phyloP scores from a whole-genome alignment of 495 filamentous ascomycete genomes.

The Podospora fimiseda region DNA sequence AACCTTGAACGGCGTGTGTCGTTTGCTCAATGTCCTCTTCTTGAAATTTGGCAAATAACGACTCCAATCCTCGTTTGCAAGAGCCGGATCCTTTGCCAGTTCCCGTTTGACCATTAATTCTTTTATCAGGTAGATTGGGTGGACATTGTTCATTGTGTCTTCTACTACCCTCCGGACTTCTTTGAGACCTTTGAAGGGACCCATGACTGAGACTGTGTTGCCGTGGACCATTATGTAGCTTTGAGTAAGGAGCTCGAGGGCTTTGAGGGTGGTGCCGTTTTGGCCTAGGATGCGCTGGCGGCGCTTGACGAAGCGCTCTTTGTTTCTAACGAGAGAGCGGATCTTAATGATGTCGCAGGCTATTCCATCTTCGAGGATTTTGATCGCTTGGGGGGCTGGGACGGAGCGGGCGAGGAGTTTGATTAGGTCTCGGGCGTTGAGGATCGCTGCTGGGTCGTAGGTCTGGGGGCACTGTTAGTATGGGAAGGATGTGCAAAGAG shows the following conservation, averaged over 20 bases:
- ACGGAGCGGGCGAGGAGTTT: constrained; percentile 89
- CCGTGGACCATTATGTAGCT: constrained; percentile 96
- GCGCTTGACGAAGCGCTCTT: constrained; percentile 95
- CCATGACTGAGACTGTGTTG: constrained; percentile 91
- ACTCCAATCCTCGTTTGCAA: constrained; percentile 86
- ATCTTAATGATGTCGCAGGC: constrained; percentile 95
- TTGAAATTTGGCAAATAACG: constrained; percentile 97
- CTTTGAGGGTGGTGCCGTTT: constrained; percentile 58
- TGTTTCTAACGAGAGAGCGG: constrained; percentile 77
- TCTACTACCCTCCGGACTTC: constrained; percentile 85
- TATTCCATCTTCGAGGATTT: constrained; percentile 86
- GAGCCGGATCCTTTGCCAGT: constrained; percentile 86
- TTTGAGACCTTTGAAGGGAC: constrained; percentile 85
- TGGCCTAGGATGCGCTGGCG: constrained; percentile 82
- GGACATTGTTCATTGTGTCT: constrained; percentile 95
- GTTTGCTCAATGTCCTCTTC: constrained; percentile 83
- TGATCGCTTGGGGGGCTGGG: constrained; percentile 85
- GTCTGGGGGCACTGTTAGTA: constrained; percentile 47
- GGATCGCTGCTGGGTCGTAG: constrained; percentile 86
- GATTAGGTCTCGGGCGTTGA: constrained; percentile 91
- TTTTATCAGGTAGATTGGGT: constrained; percentile 69
- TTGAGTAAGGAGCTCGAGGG: constrained; percentile 86
- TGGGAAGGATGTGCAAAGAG: background rate
- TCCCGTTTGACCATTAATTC: constrained; percentile 99
- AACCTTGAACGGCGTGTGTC: constrained; percentile 75